Evolutionary conservation across 192 early-diverging fungal genomes (phyloP), one percentile per base, ranked within the genome.

Genomic region (Thamnidium elegans): DNA sequence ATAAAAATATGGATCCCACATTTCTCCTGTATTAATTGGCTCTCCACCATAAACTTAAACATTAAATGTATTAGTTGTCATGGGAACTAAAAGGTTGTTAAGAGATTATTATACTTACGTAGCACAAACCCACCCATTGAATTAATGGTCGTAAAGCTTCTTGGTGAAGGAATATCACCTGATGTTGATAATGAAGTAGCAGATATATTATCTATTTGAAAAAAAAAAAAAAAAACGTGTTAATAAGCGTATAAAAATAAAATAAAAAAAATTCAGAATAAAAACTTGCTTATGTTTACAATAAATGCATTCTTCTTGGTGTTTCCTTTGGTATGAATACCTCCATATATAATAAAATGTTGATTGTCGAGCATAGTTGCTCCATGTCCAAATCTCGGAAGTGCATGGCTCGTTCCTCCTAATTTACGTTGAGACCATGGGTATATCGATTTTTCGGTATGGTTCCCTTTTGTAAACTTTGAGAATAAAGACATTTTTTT

Each of bases 111-210:
- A 50, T 15, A 13, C 60, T 72, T 74, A 78, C 76, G 69, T 32
- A 76, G 64, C 17, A 82, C 62, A 36, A 75, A 72, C 10, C 72
- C 63, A 10, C 76, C 80, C 7, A 79, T 65, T 8, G 71, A 59
- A n/a, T 78, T 73, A 30, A 75, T 67, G 4, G 73, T 74, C 32
- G 80, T 76, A 36, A 68, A 68, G 21, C 31, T 79, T 43, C 69
- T 44, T 19, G 70, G 73, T 1, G 61, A 46, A 31, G 80, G 80
- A n/a, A 64, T 47, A 39, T 79, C 69, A 9, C 80, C 80, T 10
- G 58, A 52, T 17, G 78, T 66, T 9, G 62, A 56, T 17, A 81
- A 36, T 14, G 50, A 15, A 44, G 31, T 64, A 19, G 63, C 50
- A 19, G 63, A 64, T 2, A 53, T 34, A n/a, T 64, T 52, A 53